phyloP scores from a whole-genome alignment of 441 rosid species.

The Flueggea neowawraea region DNA sequence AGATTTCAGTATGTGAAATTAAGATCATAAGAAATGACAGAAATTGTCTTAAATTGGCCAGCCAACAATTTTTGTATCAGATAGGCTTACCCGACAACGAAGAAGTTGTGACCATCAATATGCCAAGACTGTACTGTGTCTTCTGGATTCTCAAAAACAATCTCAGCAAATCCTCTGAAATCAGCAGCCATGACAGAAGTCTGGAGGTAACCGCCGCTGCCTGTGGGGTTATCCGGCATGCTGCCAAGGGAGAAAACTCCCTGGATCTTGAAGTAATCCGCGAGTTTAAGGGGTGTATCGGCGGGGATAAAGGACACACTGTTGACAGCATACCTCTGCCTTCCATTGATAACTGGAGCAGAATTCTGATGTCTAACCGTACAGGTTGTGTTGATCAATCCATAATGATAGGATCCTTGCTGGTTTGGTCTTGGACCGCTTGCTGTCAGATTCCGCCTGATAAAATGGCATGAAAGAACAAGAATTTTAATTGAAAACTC shows the following conservation, averaged over 20 bases:
- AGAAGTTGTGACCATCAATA: slow-evolving; percentile 62
- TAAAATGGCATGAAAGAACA: not conserved
- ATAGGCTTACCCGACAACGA: slow-evolving; percentile 58
- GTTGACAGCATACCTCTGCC: slow-evolving; percentile 70
- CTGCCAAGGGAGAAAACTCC: slow-evolving; percentile 69
- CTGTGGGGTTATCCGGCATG: slow-evolving; percentile 54
- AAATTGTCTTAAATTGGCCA: not conserved
- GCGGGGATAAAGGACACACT: slow-evolving; percentile 62
- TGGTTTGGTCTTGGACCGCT: slow-evolving; percentile 87
- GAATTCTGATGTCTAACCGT: slow-evolving; percentile 53
- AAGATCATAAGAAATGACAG: not conserved
- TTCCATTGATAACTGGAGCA: slow-evolving; percentile 52
- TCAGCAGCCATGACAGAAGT: slow-evolving; percentile 73
- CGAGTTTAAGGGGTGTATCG: slow-evolving; percentile 78
- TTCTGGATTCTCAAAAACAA: slow-evolving; percentile 64
- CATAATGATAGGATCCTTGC: slow-evolving; percentile 84
- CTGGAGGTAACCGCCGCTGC: slow-evolving; percentile 40
- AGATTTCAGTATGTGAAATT: not conserved
- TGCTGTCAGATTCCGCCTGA: slow-evolving; percentile 61
- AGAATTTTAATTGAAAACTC: too few species aligned
- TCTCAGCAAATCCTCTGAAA: slow-evolving; percentile 53
- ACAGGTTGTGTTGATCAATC: slow-evolving; percentile 51
- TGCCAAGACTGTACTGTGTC: slow-evolving; percentile 68
- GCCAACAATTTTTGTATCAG: too few species aligned
- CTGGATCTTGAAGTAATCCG: slow-evolving; percentile 63